A percentile compares a stretch with the other conserved stretches of the same genome.
These are phyloP conservation scores for Aspergillus clavatus DNA, from an alignment of 2,329 filamentous ascomycete genomes.

Conservation along the genomic window DNA sequence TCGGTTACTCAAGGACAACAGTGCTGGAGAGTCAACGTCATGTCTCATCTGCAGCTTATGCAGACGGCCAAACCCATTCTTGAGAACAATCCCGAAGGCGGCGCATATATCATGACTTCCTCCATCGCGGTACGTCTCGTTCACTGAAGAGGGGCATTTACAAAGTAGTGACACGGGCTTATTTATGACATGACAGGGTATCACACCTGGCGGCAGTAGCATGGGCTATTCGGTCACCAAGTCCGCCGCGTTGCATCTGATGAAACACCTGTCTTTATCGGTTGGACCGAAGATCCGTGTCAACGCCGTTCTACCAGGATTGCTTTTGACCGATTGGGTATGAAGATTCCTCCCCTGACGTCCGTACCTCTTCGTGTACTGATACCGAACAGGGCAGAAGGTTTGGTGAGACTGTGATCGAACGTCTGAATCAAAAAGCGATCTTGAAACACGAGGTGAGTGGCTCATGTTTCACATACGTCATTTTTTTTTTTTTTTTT, in stretches of 20 bases:
- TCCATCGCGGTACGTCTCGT: neutral
- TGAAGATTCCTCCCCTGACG: neutral
- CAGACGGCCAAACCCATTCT: constrained; percentile 50
- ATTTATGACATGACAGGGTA: constrained; percentile 23
- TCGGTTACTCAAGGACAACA: no score
- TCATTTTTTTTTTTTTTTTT: no score
- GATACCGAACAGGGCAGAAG: neutral
- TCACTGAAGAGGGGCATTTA: neutral
- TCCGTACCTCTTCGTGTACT: neutral
- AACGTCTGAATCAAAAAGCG: neutral
- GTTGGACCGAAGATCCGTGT: constrained; percentile 52
- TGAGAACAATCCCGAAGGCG: constrained; percentile 52
- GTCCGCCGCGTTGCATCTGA: constrained; percentile 59
- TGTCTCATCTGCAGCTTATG: constrained; percentile 44
- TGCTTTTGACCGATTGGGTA: neutral
- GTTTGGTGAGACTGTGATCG: neutral
- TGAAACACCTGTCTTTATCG: constrained; percentile 45
- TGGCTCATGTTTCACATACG: neutral
- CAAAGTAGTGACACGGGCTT: no score
- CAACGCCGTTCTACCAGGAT: constrained; percentile 45
- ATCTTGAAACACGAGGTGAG: neutral
- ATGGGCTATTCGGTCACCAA: constrained; percentile 67
- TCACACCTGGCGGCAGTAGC: constrained; percentile 57
- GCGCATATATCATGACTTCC: constrained; percentile 53
- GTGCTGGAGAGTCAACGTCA: constrained; percentile 51